Conservation (phyloP, 208 protist species). For the Trichomonas vaginalis region DNA sequence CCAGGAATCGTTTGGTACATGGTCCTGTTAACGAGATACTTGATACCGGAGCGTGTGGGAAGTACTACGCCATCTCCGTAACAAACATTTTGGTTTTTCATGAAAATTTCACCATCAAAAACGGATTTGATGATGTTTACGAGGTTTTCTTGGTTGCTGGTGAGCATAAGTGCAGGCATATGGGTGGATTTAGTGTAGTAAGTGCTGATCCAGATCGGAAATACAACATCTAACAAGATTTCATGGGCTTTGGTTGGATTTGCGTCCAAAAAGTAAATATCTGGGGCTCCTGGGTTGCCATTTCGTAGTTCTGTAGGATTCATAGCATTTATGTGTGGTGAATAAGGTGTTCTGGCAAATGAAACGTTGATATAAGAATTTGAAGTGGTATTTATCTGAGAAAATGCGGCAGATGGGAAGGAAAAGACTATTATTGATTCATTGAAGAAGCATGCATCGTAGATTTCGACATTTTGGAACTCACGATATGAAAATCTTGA, state of each 20-base stretch:
- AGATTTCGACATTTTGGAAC: not conserved
- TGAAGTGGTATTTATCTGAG: not conserved
- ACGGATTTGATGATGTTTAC: not conserved
- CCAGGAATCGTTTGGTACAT: not conserved
- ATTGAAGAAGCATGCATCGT: not conserved
- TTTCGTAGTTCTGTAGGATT: not conserved
- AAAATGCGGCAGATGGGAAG: not conserved
- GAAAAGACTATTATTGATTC: not conserved
- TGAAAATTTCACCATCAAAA: not conserved
- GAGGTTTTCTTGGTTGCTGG: not conserved
- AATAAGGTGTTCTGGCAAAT: not conserved
- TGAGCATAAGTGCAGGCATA: not conserved
- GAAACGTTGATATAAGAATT: not conserved
- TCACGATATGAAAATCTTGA: not conserved
- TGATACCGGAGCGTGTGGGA: not conserved
- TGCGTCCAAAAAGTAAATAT: not conserved
- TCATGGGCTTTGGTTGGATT: not conserved
- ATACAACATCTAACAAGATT: not conserved
- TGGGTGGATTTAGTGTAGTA: not conserved
- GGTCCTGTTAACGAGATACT: not conserved
- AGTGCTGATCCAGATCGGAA: not conserved
- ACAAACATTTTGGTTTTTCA: not conserved
- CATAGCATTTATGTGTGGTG: not conserved
- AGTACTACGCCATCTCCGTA: not conserved
- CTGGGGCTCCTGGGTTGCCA: not conserved